phyloP scores from a whole-genome alignment of 345 rosid species.

The Citrus trifoliata region DNA sequence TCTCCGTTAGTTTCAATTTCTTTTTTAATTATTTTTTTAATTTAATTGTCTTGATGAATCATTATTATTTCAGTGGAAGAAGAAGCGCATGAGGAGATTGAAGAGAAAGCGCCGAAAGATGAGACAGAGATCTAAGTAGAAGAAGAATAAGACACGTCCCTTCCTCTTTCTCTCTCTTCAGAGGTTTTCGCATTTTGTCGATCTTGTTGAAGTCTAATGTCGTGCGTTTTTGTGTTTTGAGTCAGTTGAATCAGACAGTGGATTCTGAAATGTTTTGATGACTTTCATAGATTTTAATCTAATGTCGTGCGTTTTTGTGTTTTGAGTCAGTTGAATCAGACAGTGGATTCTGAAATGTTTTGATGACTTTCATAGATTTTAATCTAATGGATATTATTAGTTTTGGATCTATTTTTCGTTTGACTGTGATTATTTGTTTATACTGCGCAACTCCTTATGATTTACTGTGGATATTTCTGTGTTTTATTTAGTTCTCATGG shows the following conservation, averaged over 20 bases:
- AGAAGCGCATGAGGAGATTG: constrained; percentile 41
- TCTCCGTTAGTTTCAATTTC: not conserved
- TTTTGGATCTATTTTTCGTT: not conserved
- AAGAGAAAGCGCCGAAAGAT: constrained; percentile 41
- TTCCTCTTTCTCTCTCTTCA: not conserved
- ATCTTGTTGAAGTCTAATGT: not conserved
- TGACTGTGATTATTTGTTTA: not conserved
- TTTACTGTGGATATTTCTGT: too few relatives aligned
- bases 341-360: constrained; percentile 8
- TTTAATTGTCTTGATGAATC: not conserved
- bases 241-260: constrained; percentile 8
- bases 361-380: not conserved
- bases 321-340: constrained; percentile 7
- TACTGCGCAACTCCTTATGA: not conserved
- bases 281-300: constrained; percentile 4
- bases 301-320: not conserved
- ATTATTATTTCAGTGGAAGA: constrained; percentile 28
- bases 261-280: constrained; percentile 2
- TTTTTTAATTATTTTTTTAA: not conserved
- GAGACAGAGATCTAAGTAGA: constrained; percentile 44
- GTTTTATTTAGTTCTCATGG: not conserved
- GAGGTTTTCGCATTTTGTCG: constrained; percentile 2
- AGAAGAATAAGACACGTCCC: constrained; percentile 21
- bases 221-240: not conserved
- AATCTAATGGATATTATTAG: constrained; percentile 8